Base-by-base conservation (phyloP, 148 eudicot genomes). In the Camellia lanceoleosa region DNA sequence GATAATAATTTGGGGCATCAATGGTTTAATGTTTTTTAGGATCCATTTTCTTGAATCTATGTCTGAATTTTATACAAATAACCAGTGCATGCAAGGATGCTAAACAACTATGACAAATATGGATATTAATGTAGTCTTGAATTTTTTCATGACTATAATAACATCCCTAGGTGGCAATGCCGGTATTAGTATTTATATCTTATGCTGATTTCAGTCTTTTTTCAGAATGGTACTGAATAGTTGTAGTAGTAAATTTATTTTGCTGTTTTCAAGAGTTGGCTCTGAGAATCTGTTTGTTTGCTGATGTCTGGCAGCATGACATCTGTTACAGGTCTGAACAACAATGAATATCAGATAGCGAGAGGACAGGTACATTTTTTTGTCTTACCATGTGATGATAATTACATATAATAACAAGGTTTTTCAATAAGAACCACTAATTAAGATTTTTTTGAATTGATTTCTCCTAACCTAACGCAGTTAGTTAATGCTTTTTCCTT, bases 321-420 rank as follows among this genome's bases (percentile, higher is more conserved):
- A 79, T 94, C 95, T 41, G 89, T 96, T 73, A 96, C 95, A 62
- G 99, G 99, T 51, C 87, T 96, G 83, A 96, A 96, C 87, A 96
- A 91, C 82, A 90, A 96, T 68, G 98, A 96, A 82, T 91, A 96
- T 80, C 99, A 96, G 85, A 91, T 96, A 77, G 78, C 97, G 43
- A 90, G 99, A 87, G 99, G 99, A 83, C 90, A 94, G 97, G 99
- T 96, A 84, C 47, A 58, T 71, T 6, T 20, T 68, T 81, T 12
- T 72, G 9, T 47, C 9, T 74, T 16, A 58, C 15, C 20, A 11
- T 41, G 44, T 66, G 46, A 20, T 20, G 19, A 59, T 3, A 7
- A 16, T 61, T 61, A 16, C 11, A 2, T 63, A 63, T 5, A 60
- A 3, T 60, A 60, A 18, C 3, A 60, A 18, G 64, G 4, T 60